phyloP scores from a whole-genome alignment of 179 eudicot species.

The Silene noctiflora region DNA sequence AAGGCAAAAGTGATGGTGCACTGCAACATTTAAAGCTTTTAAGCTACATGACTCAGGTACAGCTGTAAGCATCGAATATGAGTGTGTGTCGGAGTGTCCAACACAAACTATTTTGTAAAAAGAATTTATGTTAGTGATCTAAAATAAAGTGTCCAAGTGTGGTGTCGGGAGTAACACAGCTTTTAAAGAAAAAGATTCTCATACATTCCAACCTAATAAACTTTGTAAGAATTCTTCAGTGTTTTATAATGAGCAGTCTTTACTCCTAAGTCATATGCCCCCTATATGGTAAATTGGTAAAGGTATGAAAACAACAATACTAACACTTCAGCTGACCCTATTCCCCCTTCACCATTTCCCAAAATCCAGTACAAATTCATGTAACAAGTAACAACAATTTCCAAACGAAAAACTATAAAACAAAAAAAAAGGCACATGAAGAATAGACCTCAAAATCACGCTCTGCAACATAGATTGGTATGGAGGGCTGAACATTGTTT shows the following conservation, averaged over 20 bases:
- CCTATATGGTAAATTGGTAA: too few relatives aligned
- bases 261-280: too few relatives aligned
- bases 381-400: neutral
- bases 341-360: neutral
- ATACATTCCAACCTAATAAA: neutral
- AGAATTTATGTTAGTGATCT: too few relatives aligned
- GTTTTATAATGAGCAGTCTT: neutral
- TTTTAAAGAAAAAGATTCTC: too few relatives aligned
- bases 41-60: too few relatives aligned
- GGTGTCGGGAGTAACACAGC: neutral
- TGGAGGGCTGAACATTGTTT: conserved; percentile 80
- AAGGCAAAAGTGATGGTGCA: neutral
- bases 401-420: neutral
- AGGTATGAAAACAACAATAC: too few relatives aligned
- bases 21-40: too few relatives aligned
- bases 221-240: neutral
- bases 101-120: too few relatives aligned
- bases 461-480: conserved; percentile 79
- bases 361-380: neutral
- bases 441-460: conserved; percentile 90
- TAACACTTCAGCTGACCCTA: neutral
- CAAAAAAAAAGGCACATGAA: neutral
- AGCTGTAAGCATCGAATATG: too few relatives aligned
- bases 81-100: too few relatives aligned
- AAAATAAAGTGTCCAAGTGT: too few relatives aligned